Evolutionary conservation across 2,329 filamentous ascomycete genomes (phyloP).

Genomic region (Huntiella abstrusa): DNA sequence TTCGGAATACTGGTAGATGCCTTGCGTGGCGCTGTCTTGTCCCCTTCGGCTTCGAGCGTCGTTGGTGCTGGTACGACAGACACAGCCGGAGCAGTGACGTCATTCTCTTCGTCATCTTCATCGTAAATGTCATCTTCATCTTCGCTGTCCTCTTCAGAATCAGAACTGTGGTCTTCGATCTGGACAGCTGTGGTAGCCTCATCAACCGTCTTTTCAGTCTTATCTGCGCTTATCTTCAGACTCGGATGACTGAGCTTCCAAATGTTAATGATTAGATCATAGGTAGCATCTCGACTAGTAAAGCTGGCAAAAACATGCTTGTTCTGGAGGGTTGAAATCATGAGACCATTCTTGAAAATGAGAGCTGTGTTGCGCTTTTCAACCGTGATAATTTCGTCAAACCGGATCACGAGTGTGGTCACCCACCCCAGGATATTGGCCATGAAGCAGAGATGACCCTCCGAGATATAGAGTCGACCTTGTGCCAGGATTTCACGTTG

Average conservation of each 20-base stretch:
- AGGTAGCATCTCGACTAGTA: constrained; percentile 83
- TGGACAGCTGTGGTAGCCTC: constrained; percentile 15
- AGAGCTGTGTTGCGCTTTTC: constrained; percentile 94
- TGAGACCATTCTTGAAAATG: constrained; percentile 91
- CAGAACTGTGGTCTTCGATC: constrained; percentile 31
- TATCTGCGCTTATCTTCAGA: constrained; percentile 79
- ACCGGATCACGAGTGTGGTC: constrained; percentile 92
- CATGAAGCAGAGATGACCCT: constrained; percentile 94
- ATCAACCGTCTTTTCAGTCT: constrained; percentile 63
- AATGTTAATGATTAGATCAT: constrained; percentile 91
- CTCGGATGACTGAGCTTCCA: constrained; percentile 95
- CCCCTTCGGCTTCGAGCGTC: constrained; percentile 33
- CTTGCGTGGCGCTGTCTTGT: constrained; percentile 51
- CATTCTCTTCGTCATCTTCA: constrained; percentile 61
- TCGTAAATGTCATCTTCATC: constrained; percentile 58
- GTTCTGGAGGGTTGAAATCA: constrained; percentile 88
- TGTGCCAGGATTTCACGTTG: constrained; percentile 92
- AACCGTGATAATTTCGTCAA: constrained; percentile 91
- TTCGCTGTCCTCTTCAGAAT: constrained; percentile 40
- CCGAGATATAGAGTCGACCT: constrained; percentile 84
- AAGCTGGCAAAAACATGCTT: constrained; percentile 94
- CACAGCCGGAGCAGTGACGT: constrained; percentile 21
- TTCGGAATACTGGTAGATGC: constrained; percentile 28
- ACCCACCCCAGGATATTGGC: constrained; percentile 98
- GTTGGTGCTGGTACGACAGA: constrained; percentile 12